Base-by-base conservation (phyloP, 176 grass and related monocot species). In the Hyparrhenia diplandra region DNA sequence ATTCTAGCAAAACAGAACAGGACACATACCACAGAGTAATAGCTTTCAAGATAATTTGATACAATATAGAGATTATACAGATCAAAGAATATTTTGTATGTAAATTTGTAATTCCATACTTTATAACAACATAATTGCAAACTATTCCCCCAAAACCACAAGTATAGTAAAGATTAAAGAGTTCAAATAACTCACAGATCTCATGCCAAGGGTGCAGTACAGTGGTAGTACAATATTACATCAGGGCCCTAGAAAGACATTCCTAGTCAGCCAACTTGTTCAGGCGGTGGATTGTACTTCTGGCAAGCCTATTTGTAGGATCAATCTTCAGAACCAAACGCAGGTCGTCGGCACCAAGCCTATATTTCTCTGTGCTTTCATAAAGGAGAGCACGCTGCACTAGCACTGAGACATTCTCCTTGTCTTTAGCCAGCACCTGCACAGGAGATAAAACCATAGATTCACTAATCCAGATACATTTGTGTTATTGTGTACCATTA, bases 281-380 rank as follows among this genome's bases (percentile, higher is more conserved):
- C 80, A 99, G 77, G 45, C 96, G 96, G 64, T 95, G 93, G 76
- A 99, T 93, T 52, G 85, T 99, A 73, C 93, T 99, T 86, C 93
- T 95, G 68, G 96, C 96, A 69, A 99, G 87, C 86, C 96, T 86
- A 83, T 99, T 87, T 71, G 83, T 77, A 75, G 96, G 93, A 71
- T 99, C 93, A 76, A 99, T 90, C 86, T 99, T 99, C 71, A 99
- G 87, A 93, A 99, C 96, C 87, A 88, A 93, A 82, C 90, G 89
- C 80, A 99, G 80, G 85, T 99, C 96, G 4, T 99, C 96, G 34
- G 96, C 90, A 54, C 96, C 93, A 67, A 99, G 89, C 78, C 89
- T 89, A 84, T 99, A 99, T 84, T 95, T 99, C 74, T 99, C 96
- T 21, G 81, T 85, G 80, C 96, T 99, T 87, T 99, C 96, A 16